phyloP scores from a whole-genome alignment of 2,329 filamentous ascomycete genomes.

The Neocucurbitaria cava region DNA sequence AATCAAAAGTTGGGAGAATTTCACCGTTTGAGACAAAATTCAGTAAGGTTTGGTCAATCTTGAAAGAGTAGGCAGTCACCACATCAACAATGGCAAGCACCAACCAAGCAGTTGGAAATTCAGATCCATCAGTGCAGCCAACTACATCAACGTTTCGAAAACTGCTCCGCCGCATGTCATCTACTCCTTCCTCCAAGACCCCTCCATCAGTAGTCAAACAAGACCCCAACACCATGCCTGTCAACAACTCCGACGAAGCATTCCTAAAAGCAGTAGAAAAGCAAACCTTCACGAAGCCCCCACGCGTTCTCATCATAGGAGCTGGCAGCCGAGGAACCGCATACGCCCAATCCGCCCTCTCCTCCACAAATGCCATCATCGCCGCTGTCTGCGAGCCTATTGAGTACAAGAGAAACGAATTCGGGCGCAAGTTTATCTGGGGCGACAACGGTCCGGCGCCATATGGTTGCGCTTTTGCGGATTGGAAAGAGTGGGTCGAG shows the following conservation, averaged over 20 bases:
- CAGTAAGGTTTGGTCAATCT: background rate
- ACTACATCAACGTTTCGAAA: background rate
- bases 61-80: background rate
- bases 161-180: background rate
- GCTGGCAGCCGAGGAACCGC: constrained; percentile 48
- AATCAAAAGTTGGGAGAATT: too few species aligned
- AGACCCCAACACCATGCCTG: constrained; percentile 1
- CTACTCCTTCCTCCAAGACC: background rate
- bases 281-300: constrained; percentile 30
- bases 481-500: constrained; percentile 77
- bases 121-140: background rate
- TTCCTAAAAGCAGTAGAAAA: constrained; percentile 26
- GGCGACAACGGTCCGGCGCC: constrained; percentile 52
- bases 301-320: constrained; percentile 48
- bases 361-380: constrained; percentile 63
- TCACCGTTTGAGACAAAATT: background rate
- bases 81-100: background rate
- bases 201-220: background rate
- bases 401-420: constrained; percentile 73
- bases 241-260: constrained; percentile 2
- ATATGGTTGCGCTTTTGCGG: constrained; percentile 72
- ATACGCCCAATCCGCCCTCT: constrained; percentile 37
- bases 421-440: constrained; percentile 80
- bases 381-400: constrained; percentile 83
- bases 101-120: background rate